Evolutionary conservation across 2,329 filamentous ascomycete species (phyloP).

Genomic region (Arachnomyces sp.): DNA sequence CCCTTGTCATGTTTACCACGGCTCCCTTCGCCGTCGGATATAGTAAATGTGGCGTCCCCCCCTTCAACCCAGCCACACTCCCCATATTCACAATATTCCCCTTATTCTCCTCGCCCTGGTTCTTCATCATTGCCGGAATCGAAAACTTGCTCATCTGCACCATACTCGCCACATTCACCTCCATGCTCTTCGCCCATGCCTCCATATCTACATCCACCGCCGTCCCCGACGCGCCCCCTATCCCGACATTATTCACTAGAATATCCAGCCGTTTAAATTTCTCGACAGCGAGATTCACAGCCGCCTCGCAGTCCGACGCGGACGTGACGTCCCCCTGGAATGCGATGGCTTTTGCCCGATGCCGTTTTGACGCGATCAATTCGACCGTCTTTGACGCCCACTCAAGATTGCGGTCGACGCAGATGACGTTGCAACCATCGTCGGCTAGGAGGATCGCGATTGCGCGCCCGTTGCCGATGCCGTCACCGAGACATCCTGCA

Average conservation of each 20-base stretch:
- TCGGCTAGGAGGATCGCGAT: slow-evolving; percentile 53
- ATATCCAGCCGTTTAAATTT: slow-evolving; percentile 54
- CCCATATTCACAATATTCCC: slow-evolving; percentile 57
- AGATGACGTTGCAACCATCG: slow-evolving; percentile 53
- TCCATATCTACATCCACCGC: slow-evolving; percentile 55
- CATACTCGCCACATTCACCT: slow-evolving; percentile 60
- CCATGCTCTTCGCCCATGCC: slow-evolving; percentile 50
- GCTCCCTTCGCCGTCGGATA: slow-evolving; percentile 50
- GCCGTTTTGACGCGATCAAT: slow-evolving; percentile 39
- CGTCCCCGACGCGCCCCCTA: slow-evolving; percentile 52
- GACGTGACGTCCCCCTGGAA: slow-evolving; percentile 49
- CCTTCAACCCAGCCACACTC: slow-evolving; percentile 51
- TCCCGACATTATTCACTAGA: slow-evolving; percentile 58
- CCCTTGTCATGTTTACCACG: slow-evolving; percentile 49
- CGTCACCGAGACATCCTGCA: slow-evolving; percentile 50
- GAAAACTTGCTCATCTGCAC: slow-evolving; percentile 56
- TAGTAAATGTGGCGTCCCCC: slow-evolving; percentile 46
- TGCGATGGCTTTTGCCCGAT: slow-evolving; percentile 36
- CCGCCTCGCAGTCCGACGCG: slow-evolving; percentile 43
- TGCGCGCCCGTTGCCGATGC: slow-evolving; percentile 54
- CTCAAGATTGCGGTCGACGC: slow-evolving; percentile 45
- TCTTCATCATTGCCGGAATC: slow-evolving; percentile 53
- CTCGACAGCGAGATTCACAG: slow-evolving; percentile 35
- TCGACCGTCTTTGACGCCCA: slow-evolving; percentile 48
- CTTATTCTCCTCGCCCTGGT: slow-evolving; percentile 40